Base-by-base conservation (phyloP, 495 filamentous ascomycete genomes). In the Tetracladium setigerum region DNA sequence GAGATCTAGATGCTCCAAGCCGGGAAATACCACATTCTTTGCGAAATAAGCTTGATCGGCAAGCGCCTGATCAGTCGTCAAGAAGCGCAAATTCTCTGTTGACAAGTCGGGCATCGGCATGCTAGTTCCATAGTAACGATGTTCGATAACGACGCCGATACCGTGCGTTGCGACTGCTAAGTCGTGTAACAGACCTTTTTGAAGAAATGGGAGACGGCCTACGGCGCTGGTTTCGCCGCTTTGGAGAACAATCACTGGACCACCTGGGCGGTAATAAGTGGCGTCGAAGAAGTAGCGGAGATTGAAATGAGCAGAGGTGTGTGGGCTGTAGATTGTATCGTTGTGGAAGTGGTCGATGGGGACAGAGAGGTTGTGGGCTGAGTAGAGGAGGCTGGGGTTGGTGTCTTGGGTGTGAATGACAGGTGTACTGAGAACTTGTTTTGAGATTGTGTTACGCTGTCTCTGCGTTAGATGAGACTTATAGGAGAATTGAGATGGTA, bases 261-360 rank as follows among this genome's bases (percentile, higher is more conserved):
- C 85, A 2, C 85, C 85, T 0, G 67, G 65, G 47, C 76, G 71
- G 62, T 87, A 88, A 63, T 79, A 70, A 14, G 63, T 64, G 30
- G 77, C 71, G 58, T 87, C 83, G 57, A 86, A 83, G 79, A 80
- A 88, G 65, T 87, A 89, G 8, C 83, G 79, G 15, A 84, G 68
- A 34, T 71, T 56, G 55, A 84, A 86, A 2, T 60, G 71, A 22
- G 50, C 78, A 44, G 76, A 59, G 34, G 67, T 69, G 61, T 87
- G 83, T n/a, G 84, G 83, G 56, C 76, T 80, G 56, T 87, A 87
- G 37, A 62, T 60, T 8, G 77, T 71, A 48, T 84, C 77, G 60
- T 86, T 84, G 62, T 79, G 81, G 67, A 86, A 89, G 55, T 87
- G 82, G 63, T 89, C 83, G 30, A 87, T 67, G 16, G 84, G 84